Evolutionary conservation across 2,329 filamentous ascomycete genomes (phyloP), one percentile per base, ranked within the genome.

Genomic region (Penicillium sp.): DNA sequence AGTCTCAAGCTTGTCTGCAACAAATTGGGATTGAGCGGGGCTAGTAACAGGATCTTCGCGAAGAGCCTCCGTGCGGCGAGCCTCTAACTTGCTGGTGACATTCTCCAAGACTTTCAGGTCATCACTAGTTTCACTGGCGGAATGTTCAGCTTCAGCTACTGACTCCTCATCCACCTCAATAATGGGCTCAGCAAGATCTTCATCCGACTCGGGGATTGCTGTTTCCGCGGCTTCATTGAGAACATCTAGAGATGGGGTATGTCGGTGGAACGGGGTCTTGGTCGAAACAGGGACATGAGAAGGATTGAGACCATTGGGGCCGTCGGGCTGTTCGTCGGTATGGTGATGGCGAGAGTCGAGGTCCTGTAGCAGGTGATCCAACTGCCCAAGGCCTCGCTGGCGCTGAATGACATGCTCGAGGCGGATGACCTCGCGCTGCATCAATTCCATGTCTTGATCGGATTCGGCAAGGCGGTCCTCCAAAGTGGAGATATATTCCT

Each of bases 401-500:
- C 95, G 90, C 73, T 97, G 93, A 48, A 99, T 87, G 7, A 99
- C 91, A 72, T 96, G 91, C 74, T 97, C 94, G 11, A 99, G 81
- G 29, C 93, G 87, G 67, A 97, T 91, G 59, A 99, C 90, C 69
- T 99, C 94, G 31, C 93, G 90, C 72, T 96, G 92, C 93, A 99
- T 97, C 56, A 97, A 79, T 71, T 97, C 94, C 60, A 91, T 87
- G 70, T 99, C 94, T 72, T 97, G 93, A 67, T 99, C 94, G 2
- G 93, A 89, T 74, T 99, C 94, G 0, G 94, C 94, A 8, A 99
- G 83, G 19, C 93, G 89, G 76, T 97, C 94, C 71, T 99, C 94
- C 10, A 99, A 79, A 0, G 92, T 97, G 1, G 93, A 96, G 49
- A 99, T 97, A 72, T 99, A 99, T 62, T 97, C 94, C 72, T 99